Evolutionary conservation across 352 stramenopile genomes (phyloP).

Genomic region (Globisporangium sylvaticum): DNA sequence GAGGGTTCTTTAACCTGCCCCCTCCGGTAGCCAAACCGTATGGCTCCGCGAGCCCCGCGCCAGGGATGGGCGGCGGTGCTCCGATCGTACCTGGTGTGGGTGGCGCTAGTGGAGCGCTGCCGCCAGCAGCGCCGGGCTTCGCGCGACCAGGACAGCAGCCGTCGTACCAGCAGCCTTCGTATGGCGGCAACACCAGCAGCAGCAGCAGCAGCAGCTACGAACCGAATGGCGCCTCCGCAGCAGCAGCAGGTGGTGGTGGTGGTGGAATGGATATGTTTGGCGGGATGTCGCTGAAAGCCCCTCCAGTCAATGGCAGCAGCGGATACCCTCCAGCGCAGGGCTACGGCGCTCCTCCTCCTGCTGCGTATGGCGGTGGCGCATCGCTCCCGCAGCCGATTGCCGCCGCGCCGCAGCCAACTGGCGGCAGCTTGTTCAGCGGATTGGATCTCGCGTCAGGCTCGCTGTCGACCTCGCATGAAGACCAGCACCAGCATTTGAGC

Average conservation of each 20-base stretch:
- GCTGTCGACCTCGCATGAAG: constrained; percentile 20
- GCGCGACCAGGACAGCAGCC: constrained; percentile 12
- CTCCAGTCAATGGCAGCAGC: constrained; percentile 6
- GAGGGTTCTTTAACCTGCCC: constrained; percentile 85
- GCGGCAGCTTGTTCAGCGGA: constrained; percentile 40
- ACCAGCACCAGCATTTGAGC: constrained; percentile 8
- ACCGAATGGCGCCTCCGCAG: not conserved
- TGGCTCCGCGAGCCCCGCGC: constrained; percentile 11
- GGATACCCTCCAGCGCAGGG: constrained; percentile 6
- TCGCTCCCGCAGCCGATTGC: constrained; percentile 3
- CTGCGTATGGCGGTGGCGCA: constrained; percentile 14
- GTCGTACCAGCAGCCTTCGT: constrained; percentile 10
- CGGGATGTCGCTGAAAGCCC: constrained; percentile 62
- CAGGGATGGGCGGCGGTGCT: not conserved
- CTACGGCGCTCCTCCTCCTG: constrained; percentile 24
- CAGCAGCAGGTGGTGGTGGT: constrained; percentile 12
- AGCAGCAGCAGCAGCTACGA: constrained; percentile 10
- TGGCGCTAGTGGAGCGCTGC: constrained; percentile 5
- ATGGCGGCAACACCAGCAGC: constrained; percentile 13
- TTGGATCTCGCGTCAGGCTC: constrained; percentile 38
- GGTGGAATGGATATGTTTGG: constrained; percentile 63
- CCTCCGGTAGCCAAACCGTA: constrained; percentile 55
- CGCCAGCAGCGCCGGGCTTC: constrained; percentile 12
- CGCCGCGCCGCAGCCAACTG: not conserved
- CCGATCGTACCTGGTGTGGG: constrained; percentile 6